Conservation (phyloP, 192 early-diverging fungal genomes). For the Kappamyces sp. region DNA sequence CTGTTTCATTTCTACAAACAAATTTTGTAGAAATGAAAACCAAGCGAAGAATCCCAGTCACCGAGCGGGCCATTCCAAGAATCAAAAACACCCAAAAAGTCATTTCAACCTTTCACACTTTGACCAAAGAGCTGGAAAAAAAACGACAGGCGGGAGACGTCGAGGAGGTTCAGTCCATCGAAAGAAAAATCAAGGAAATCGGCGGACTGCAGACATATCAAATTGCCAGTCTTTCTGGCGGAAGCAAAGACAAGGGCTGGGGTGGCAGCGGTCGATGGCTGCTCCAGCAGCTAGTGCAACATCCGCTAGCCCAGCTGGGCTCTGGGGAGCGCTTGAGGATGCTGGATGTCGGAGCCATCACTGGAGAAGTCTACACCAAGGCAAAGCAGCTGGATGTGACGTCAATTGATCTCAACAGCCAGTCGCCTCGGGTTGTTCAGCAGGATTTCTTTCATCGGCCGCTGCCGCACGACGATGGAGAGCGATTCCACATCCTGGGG, state of each 20-base stretch:
- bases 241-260: slow-evolving; percentile 72
- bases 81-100: background rate
- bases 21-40: too few relatives aligned
- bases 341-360: slow-evolving; percentile 81
- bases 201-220: slow-evolving; percentile 89
- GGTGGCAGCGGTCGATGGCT: slow-evolving; percentile 77
- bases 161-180: background rate
- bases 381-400: slow-evolving; percentile 65
- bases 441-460: slow-evolving; percentile 81
- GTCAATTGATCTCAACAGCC: slow-evolving; percentile 85
- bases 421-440: slow-evolving; percentile 59
- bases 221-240: slow-evolving; percentile 71
- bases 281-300: slow-evolving; percentile 48
- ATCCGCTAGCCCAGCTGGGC: slow-evolving; percentile 9
- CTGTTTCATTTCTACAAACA: too few relatives aligned
- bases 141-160: background rate
- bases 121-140: slow-evolving; percentile 5
- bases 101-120: slow-evolving; percentile 12
- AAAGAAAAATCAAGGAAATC: slow-evolving; percentile 52
- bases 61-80: too few relatives aligned
- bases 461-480: slow-evolving; percentile 25
- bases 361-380: slow-evolving; percentile 65
- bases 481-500: slow-evolving; percentile 70
- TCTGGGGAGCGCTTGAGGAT: slow-evolving; percentile 41
- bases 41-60: too few relatives aligned